Percentiles rank a stretch among this genome's conserved stretches.
Evolutionary conservation across 2,329 filamentous ascomycete species (phyloP).

Genomic region (Onygenales sp.): DNA sequence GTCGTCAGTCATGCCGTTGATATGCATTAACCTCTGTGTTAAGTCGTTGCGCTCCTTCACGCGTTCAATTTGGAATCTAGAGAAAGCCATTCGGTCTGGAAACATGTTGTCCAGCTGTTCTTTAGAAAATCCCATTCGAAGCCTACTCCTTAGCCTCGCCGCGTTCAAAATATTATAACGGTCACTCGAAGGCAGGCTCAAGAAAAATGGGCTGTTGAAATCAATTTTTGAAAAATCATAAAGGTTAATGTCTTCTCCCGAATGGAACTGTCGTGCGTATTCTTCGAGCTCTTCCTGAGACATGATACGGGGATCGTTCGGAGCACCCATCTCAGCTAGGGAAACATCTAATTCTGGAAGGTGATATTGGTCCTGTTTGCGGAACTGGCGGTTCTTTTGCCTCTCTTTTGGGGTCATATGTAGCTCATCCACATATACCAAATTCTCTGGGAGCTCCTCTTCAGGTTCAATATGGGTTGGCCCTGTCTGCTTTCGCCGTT

Average conservation of each 20-base stretch:
- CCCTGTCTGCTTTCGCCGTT: conserved; percentile 42
- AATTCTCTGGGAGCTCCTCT: conserved; percentile 58
- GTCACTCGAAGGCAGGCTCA: conserved; percentile 78
- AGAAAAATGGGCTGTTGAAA: conserved; percentile 92
- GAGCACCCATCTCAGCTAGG: conserved; percentile 75
- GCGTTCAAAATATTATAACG: conserved; percentile 97
- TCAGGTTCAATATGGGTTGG: conserved; percentile 43
- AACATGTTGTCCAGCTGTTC: conserved; percentile 97
- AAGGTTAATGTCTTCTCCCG: conserved; percentile 75
- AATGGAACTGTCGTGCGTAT: conserved; percentile 85
- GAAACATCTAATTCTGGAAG: conserved; percentile 72
- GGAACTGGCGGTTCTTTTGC: conserved; percentile 64
- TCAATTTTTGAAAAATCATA: conserved; percentile 99
- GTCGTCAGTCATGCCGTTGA: conserved; percentile 78
- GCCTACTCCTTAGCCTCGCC: conserved; percentile 71
- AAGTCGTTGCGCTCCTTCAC: conserved; percentile 88
- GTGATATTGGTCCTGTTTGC: conserved; percentile 91
- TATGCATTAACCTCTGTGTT: conserved; percentile 87
- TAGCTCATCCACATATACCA: conserved; percentile 87
- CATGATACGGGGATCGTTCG: conserved; percentile 94
- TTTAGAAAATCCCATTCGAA: conserved; percentile 94
- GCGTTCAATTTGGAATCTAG: conserved; percentile 88
- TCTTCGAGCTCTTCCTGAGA: conserved; percentile 86
- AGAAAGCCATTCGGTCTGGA: conserved; percentile 94
- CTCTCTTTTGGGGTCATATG: conserved; percentile 72